These are phyloP conservation scores for Rosa persica DNA, from an alignment of 306 rosid genomes.

Conservation along the genomic window DNA sequence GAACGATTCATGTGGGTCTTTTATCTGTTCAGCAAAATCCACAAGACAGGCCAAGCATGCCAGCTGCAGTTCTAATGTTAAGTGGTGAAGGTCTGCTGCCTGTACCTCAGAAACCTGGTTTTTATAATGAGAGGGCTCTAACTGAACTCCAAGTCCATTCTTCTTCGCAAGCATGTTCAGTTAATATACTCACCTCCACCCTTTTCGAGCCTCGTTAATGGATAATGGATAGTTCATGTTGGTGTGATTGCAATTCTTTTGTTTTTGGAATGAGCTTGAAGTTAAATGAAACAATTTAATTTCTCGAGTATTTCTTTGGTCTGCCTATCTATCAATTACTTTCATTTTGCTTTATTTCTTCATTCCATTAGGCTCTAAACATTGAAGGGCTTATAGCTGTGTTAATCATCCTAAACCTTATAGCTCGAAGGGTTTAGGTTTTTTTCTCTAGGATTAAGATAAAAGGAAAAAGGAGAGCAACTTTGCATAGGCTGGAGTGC, in stretches of 20 bases:
- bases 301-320: not conserved
- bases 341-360: not conserved
- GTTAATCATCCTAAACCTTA: not conserved
- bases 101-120: constrained; percentile 7
- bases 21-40: not conserved
- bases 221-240: not conserved
- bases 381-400: not conserved
- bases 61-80: not conserved
- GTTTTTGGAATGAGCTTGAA: not conserved
- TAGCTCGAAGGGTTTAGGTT: not conserved
- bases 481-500: too few relatives aligned
- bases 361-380: not conserved
- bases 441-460: not conserved
- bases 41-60: not conserved
- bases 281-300: not conserved
- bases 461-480: not conserved
- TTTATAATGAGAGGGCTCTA: not conserved
- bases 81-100: not conserved
- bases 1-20: constrained; percentile 1
- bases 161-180: constrained; percentile 5
- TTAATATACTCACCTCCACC: not conserved
- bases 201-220: not conserved
- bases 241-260: not conserved
- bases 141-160: not conserved
- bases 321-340: not conserved